These are phyloP conservation scores for Verticillium alfalfae DNA, from an alignment of 2,329 filamentous ascomycete species.

Conservation along the genomic window DNA sequence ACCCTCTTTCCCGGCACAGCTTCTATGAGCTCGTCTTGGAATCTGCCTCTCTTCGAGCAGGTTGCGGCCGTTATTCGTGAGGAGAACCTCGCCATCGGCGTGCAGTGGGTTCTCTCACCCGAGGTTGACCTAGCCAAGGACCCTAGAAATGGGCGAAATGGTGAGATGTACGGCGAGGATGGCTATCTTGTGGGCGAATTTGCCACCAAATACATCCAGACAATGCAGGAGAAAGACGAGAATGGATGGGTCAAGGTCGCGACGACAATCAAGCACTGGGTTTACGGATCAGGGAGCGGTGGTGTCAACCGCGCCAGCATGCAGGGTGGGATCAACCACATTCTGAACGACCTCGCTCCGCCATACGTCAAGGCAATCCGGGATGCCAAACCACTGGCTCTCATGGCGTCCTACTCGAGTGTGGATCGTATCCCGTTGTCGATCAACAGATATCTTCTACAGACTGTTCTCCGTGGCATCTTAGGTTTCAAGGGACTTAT, in stretches of 20 bases:
- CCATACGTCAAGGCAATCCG: constrained; percentile 21
- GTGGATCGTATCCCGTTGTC: constrained; percentile 24
- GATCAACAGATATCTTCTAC: constrained; percentile 23
- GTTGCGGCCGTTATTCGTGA: constrained; percentile 20
- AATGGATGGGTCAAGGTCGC: constrained; percentile 25
- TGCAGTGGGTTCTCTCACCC: constrained; percentile 25
- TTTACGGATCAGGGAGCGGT: constrained; percentile 23
- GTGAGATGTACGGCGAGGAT: constrained; percentile 23
- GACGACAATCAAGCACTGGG: constrained; percentile 28
- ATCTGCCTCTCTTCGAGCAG: constrained; percentile 20
- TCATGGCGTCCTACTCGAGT: constrained; percentile 25
- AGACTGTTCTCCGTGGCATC: constrained; percentile 16
- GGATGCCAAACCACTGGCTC: constrained; percentile 17
- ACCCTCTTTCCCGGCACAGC: constrained; percentile 23
- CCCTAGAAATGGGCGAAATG: constrained; percentile 17
- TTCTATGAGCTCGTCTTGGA: constrained; percentile 22
- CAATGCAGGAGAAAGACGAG: constrained; percentile 25
- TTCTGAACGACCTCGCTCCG: constrained; percentile 23
- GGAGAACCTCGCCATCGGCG: constrained; percentile 22
- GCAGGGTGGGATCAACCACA: constrained; percentile 24
- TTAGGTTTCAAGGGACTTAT: constrained; percentile 24
- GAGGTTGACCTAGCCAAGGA: constrained; percentile 25
- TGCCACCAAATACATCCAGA: constrained; percentile 23
- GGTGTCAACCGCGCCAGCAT: constrained; percentile 26
- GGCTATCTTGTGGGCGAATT: constrained; percentile 22